phyloP scores from a whole-genome alignment of 2,329 filamentous ascomycete genomes.

The Fusarium keratoplasticum region DNA sequence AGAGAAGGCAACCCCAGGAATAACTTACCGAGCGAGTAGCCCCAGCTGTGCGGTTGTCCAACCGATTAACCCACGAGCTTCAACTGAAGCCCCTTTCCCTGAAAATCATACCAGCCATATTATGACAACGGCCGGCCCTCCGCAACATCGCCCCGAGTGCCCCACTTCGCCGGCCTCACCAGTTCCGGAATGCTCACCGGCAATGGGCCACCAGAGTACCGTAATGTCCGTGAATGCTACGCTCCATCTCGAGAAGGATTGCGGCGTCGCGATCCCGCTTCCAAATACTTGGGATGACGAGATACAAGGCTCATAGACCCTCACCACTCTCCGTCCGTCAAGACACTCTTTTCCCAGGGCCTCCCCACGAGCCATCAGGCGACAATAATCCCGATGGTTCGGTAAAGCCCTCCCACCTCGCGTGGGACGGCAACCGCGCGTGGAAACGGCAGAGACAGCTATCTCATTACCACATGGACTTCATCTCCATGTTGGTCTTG shows the following conservation, averaged over 20 bases:
- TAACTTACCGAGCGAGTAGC: background rate
- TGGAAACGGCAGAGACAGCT: constrained; percentile 1
- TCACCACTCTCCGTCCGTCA: background rate
- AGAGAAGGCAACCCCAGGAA: background rate
- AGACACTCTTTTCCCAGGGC: background rate
- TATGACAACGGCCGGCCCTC: constrained; percentile 1
- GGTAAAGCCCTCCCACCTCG: background rate
- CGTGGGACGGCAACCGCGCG: background rate
- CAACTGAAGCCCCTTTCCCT: background rate
- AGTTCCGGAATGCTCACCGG: constrained; percentile 1
- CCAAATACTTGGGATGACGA: background rate
- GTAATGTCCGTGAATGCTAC: constrained; percentile 9
- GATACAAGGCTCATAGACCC: background rate
- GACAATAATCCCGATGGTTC: background rate
- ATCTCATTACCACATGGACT: constrained; percentile 1
- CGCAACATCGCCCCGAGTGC: background rate
- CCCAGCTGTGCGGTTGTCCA: constrained; percentile 5
- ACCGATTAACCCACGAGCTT: background rate
- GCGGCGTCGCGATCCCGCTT: constrained; percentile 7
- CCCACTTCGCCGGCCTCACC: constrained; percentile 15
- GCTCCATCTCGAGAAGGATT: constrained; percentile 9
- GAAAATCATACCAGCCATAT: constrained; percentile 5
- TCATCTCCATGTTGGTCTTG: background rate
- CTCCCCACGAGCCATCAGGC: background rate
- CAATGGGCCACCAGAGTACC: background rate